These are phyloP conservation scores for Didymella arachidicola DNA, from an alignment of 2,329 filamentous ascomycete genomes.

Conservation along the genomic window DNA sequence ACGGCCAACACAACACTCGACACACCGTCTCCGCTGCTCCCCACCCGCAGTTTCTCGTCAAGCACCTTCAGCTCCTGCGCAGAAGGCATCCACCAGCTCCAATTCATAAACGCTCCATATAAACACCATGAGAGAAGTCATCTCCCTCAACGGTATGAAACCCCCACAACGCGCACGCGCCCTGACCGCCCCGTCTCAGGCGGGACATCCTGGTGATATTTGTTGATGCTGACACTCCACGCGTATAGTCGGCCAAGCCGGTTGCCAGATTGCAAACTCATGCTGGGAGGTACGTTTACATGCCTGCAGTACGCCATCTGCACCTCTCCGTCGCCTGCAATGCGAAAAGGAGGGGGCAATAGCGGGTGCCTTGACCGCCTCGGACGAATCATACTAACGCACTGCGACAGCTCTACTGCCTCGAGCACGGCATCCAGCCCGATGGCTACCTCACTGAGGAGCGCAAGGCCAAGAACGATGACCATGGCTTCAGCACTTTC, in stretches of 20 bases:
- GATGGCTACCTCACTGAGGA: slow-evolving; percentile 99
- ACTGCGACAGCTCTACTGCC: slow-evolving; percentile 86
- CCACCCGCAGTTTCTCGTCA: slow-evolving; percentile 29
- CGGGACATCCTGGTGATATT: slow-evolving; percentile 32
- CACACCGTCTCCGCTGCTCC: slow-evolving; percentile 32
- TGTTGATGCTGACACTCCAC: slow-evolving; percentile 61
- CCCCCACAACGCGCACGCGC: slow-evolving; percentile 43
- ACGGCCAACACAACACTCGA: slow-evolving; percentile 32
- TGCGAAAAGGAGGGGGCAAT: slow-evolving; percentile 38
- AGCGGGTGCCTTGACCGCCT: slow-evolving; percentile 41
- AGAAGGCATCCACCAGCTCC: slow-evolving; percentile 28
- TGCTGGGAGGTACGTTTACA: slow-evolving; percentile 94
- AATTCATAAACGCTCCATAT: slow-evolving; percentile 35
- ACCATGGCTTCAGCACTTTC: slow-evolving; percentile 99
- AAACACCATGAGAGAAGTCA: slow-evolving; percentile 95
- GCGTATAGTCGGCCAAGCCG: slow-evolving; percentile 93
- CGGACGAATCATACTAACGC: slow-evolving; percentile 41
- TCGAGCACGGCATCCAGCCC: slow-evolving; percentile 98
- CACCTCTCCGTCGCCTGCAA: slow-evolving; percentile 18
- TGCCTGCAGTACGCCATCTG: slow-evolving; percentile 18
- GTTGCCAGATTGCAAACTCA: slow-evolving; percentile 99
- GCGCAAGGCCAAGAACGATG: slow-evolving; percentile 89
- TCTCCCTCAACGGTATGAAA: slow-evolving; percentile 93
- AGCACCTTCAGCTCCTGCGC: slow-evolving; percentile 19
- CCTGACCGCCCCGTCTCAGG: slow-evolving; percentile 49